These are phyloP conservation scores for Colletotrichum sp. DNA, from an alignment of 2,329 filamentous ascomycete genomes.

Conservation along the genomic window DNA sequence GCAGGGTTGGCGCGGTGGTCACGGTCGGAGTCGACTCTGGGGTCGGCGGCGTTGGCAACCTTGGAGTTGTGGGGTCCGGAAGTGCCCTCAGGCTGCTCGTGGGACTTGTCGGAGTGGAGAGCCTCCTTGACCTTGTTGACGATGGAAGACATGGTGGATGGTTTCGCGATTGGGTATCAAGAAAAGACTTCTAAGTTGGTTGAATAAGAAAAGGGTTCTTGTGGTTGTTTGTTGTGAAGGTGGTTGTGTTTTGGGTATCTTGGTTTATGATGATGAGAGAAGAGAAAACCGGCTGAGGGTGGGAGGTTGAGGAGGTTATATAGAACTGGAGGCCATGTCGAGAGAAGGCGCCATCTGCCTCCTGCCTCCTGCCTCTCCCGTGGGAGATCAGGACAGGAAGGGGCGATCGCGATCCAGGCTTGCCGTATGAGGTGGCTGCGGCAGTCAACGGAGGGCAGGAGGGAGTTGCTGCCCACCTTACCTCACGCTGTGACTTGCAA, in stretches of 20 bases:
- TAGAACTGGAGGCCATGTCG: neutral
- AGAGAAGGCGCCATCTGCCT: neutral
- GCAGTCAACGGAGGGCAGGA: neutral
- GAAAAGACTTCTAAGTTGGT: neutral
- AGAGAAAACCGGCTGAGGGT: neutral
- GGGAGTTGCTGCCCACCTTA: neutral
- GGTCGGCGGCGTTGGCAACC: conserved; percentile 53
- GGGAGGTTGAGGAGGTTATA: conserved; percentile 20
- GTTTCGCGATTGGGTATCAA: conserved; percentile 20
- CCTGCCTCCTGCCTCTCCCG: neutral
- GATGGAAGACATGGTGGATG: conserved; percentile 58
- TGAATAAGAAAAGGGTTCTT: neutral
- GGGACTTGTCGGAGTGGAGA: conserved; percentile 48
- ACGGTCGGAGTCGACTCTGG: conserved; percentile 56
- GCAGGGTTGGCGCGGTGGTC: conserved; percentile 42
- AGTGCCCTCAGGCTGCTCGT: conserved; percentile 27
- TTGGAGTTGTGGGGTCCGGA: conserved; percentile 41
- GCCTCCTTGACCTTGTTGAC: conserved; percentile 67
- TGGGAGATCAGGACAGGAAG: neutral
- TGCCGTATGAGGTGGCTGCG: neutral
- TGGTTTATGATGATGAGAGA: conserved; percentile 21
- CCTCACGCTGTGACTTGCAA: neutral
- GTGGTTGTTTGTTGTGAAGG: neutral
- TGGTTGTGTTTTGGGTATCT: conserved; percentile 21
- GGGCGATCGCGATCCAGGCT: neutral